Base-by-base conservation (phyloP, 2,329 filamentous ascomycete species). In the Hypoxylon sp. region DNA sequence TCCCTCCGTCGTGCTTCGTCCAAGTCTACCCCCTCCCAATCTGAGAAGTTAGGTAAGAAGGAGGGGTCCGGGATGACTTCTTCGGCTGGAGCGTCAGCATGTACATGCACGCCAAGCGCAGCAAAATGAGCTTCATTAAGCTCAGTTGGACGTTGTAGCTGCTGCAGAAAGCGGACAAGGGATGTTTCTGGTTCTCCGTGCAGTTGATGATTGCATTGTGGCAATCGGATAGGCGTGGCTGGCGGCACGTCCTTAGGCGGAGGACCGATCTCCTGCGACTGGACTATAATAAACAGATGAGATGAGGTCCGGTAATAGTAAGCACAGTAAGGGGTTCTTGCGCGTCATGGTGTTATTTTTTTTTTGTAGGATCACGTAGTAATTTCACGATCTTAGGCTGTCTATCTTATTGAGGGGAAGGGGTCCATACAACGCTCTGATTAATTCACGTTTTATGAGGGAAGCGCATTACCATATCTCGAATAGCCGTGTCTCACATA, bases 31-130 rank as follows among this genome's bases (percentile, higher is more conserved):
- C 74, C 76, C 47, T 86, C 82, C 85, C 87, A 88, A 7, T 77
- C 77, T 4, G 77, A 75, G 65, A 88, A 85, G 66, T 86, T 81
- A 2, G 88, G 88, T 29, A 88, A 78, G 61, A 77, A 84, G 11
- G 81, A 78, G 12, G 82, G 73, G 65, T 88, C 83, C 2, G 88
- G 88, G 56, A 90, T 76, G 46, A 90, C 74, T 16, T 85, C 79
- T 55, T 79, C 74, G 11, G 81, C 70, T n/a, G 80, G 71, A 25
- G 80, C 83, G 74, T 89, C 81, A 29, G 81, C 73, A 67, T 82
- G 82, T 70, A 90, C 78, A 70, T 88, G 82, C 30, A 88, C 79
- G 3, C 87, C 87, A 37, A 90, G 81, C 9, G 87, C 87, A 63
- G 84, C 81, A 57, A 90, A 84, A 65, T 88, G 83, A 41, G 80